phyloP scores from a whole-genome alignment of 331 rosid species.

The Erythrophleum ivorense region DNA sequence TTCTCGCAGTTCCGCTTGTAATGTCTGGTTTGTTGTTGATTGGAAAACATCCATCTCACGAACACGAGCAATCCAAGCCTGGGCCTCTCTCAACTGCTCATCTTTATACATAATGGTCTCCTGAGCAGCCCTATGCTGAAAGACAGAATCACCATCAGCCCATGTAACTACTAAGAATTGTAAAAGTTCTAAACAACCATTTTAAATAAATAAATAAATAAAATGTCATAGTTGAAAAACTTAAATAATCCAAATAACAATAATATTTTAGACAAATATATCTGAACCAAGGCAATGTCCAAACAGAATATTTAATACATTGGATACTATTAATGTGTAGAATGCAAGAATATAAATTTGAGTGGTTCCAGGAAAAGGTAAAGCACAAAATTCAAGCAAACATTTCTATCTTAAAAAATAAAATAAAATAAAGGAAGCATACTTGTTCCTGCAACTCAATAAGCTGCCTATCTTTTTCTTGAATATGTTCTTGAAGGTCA shows the following conservation, averaged over 20 bases:
- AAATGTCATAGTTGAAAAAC: background rate
- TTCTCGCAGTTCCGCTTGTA: constrained; percentile 92
- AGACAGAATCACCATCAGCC: constrained; percentile 39
- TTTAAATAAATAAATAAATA: background rate
- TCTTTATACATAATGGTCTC: constrained; percentile 86
- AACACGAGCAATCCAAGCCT: constrained; percentile 90
- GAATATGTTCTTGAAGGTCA: constrained; percentile 91
- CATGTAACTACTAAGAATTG: constrained; percentile 20
- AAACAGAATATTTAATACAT: constrained; percentile 12
- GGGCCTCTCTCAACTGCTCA: constrained; percentile 93
- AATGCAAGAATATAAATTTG: background rate
- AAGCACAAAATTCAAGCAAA: constrained; percentile 8
- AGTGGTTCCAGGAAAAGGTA: background rate
- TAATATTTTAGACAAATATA: background rate
- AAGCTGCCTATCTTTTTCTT: constrained; percentile 92
- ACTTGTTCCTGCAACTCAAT: constrained; percentile 97
- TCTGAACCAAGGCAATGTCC: background rate
- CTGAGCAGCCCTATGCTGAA: constrained; percentile 95
- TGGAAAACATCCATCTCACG: constrained; percentile 95
- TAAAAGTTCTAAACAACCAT: constrained; percentile 8
- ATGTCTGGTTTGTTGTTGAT: constrained; percentile 76
- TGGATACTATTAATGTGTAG: background rate
- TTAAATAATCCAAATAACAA: background rate
- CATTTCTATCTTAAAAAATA: background rate
- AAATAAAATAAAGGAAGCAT: constrained; percentile 16